Evolutionary conservation across 495 filamentous ascomycete species (phyloP).

Genomic region (Glarea lozoyensis): DNA sequence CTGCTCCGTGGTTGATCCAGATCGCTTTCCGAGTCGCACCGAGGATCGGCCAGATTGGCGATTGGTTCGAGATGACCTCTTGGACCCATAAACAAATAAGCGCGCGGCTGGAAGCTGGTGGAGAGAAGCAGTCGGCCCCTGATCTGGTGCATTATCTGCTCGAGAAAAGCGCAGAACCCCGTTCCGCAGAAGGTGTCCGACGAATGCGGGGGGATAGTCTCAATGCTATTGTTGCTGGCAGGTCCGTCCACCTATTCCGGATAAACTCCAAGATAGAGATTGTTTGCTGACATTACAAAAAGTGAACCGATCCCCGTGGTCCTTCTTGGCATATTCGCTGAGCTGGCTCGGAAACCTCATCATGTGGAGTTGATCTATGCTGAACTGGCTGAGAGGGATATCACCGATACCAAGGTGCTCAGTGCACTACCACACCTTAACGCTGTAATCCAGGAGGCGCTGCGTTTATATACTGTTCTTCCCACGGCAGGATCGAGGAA

Average conservation of each 20-base stretch:
- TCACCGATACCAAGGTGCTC: slow-evolving; percentile 14
- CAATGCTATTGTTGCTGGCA: background rate
- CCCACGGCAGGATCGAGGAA: slow-evolving; percentile 26
- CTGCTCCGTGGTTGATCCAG: background rate
- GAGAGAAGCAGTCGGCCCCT: background rate
- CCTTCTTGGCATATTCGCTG: background rate
- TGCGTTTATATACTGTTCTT: slow-evolving; percentile 35
- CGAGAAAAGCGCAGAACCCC: background rate
- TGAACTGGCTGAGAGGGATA: background rate
- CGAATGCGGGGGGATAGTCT: background rate
- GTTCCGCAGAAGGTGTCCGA: background rate
- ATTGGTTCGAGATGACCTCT: background rate
- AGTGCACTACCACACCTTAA: slow-evolving; percentile 17
- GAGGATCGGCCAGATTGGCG: background rate
- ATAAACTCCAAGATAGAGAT: background rate
- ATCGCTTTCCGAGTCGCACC: background rate
- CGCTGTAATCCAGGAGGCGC: slow-evolving; percentile 34
- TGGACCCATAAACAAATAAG: background rate
- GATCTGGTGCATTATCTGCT: background rate
- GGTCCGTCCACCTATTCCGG: background rate
- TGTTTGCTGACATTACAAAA: background rate
- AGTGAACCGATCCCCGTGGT: background rate
- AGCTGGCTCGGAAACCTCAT: background rate
- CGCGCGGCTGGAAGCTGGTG: background rate
- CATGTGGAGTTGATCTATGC: background rate